These are phyloP conservation scores for Pilobolus umbonatus DNA, from an alignment of 192 early-diverging fungal species.

Conservation along the genomic window DNA sequence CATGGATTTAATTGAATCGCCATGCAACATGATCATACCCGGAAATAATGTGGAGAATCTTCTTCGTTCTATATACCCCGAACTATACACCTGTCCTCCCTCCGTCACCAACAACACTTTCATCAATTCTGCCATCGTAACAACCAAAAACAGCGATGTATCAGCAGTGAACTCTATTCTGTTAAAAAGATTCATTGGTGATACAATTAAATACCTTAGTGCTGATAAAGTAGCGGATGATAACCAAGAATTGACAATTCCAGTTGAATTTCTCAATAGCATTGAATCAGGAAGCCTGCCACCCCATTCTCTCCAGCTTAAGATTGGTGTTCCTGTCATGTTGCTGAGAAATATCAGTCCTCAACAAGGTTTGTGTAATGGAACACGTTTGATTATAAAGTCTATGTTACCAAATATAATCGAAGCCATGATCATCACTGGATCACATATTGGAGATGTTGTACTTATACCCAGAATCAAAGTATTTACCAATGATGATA, in stretches of 20 bases:
- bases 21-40: background rate
- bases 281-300: conserved; percentile 14
- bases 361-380: conserved; percentile 19
- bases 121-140: background rate
- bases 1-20: background rate
- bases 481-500: no score
- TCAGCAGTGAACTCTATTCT: background rate
- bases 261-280: conserved; percentile 20
- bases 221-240: background rate
- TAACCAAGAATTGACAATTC: conserved; percentile 1
- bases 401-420: conserved; percentile 1
- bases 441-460: conserved; percentile 10
- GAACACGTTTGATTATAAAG: conserved; percentile 16
- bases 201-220: background rate
- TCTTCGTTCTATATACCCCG: background rate
- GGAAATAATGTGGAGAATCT: background rate
- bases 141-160: background rate
- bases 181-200: background rate
- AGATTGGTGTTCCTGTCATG: conserved; percentile 16
- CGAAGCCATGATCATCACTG: conserved; percentile 13
- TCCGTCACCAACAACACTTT: background rate
- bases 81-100: background rate
- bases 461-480: conserved; percentile 26
- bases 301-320: conserved; percentile 16
- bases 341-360: conserved; percentile 28